Evolutionary conservation across 139 green algal genomes (phyloP).

Genomic region (Nannochloris sp.): DNA sequence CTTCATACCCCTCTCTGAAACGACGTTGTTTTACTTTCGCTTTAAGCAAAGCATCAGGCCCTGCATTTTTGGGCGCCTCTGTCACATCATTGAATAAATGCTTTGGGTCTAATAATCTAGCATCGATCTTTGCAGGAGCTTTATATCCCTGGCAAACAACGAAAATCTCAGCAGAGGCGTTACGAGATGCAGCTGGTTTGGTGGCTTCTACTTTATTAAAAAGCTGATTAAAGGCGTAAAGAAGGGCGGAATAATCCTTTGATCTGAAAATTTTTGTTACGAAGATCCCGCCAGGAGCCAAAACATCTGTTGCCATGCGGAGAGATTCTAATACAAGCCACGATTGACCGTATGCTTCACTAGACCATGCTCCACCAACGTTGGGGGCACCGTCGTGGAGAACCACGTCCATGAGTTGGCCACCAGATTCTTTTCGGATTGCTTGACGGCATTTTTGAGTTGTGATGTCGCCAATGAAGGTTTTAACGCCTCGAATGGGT

Average conservation of each 20-base stretch:
- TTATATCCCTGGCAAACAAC: slow-evolving; percentile 96
- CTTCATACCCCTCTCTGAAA: slow-evolving; percentile 87
- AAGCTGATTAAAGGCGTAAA: slow-evolving; percentile 96
- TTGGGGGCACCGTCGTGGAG: slow-evolving; percentile 98
- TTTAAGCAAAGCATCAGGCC: slow-evolving; percentile 72
- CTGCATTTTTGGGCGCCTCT: slow-evolving; percentile 45
- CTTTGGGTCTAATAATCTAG: slow-evolving; percentile 85
- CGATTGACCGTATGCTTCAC: slow-evolving; percentile 84
- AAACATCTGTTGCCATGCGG: slow-evolving; percentile 82
- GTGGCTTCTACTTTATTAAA: slow-evolving; percentile 94
- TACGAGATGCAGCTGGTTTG: slow-evolving; percentile 85
- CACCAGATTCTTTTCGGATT: slow-evolving; percentile 73
- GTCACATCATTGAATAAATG: slow-evolving; percentile 70
- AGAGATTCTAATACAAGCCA: slow-evolving; percentile 89
- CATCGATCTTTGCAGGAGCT: slow-evolving; percentile 94
- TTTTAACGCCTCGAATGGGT: slow-evolving; percentile 77
- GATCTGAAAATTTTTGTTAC: slow-evolving; percentile 96
- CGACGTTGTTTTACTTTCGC: slow-evolving; percentile 68
- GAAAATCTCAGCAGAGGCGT: slow-evolving; percentile 94
- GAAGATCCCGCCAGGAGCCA: slow-evolving; percentile 84
- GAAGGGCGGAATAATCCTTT: slow-evolving; percentile 94
- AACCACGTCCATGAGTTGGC: slow-evolving; percentile 82
- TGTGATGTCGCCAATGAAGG: slow-evolving; percentile 92
- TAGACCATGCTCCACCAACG: slow-evolving; percentile 87
- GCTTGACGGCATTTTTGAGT: slow-evolving; percentile 50